Evolutionary conservation across 768 basidiomycete species (phyloP).

Genomic region (Tricholoma bakamatsutake): DNA sequence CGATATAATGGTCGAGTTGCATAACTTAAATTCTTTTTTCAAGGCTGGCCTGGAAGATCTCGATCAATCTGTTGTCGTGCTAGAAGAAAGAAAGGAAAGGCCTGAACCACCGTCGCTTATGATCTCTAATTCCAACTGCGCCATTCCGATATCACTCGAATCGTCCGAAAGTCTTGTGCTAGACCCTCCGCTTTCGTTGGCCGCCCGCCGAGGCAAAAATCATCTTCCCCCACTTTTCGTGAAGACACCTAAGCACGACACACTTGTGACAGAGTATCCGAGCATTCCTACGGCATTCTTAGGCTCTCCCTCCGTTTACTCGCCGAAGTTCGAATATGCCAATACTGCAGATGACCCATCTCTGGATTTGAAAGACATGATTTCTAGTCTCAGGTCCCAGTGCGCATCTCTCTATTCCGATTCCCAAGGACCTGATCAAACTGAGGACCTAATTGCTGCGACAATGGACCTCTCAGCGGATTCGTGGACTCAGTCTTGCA

Average conservation of each 20-base stretch:
- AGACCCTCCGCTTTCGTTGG: constrained; percentile 20
- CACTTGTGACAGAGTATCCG: constrained; percentile 27
- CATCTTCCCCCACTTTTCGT: constrained; percentile 23
- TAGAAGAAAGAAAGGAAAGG: constrained; percentile 13
- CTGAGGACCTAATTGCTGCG: background rate
- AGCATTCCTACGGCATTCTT: constrained; percentile 39
- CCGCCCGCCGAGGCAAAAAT: constrained; percentile 33
- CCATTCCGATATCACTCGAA: constrained; percentile 31
- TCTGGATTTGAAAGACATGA: constrained; percentile 38
- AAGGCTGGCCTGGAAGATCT: constrained; percentile 20
- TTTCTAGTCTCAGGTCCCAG: constrained; percentile 35
- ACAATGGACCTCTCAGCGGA: constrained; percentile 6
- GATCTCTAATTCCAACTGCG: constrained; percentile 36
- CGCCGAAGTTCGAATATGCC: constrained; percentile 26
- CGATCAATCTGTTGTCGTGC: constrained; percentile 9
- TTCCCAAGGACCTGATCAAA: background rate
- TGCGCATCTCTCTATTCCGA: constrained; percentile 23
- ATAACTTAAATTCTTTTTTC: constrained; percentile 34
- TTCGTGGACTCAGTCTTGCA: constrained; percentile 9
- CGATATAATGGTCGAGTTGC: constrained; percentile 35
- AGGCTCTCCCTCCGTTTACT: constrained; percentile 34
- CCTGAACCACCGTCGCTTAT: constrained; percentile 32
- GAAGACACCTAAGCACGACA: constrained; percentile 12
- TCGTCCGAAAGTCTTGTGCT: constrained; percentile 22
- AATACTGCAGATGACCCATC: constrained; percentile 17